Conservation (phyloP, 108 stramenopile genomes). For the Nannochloropsis oceanica region DNA sequence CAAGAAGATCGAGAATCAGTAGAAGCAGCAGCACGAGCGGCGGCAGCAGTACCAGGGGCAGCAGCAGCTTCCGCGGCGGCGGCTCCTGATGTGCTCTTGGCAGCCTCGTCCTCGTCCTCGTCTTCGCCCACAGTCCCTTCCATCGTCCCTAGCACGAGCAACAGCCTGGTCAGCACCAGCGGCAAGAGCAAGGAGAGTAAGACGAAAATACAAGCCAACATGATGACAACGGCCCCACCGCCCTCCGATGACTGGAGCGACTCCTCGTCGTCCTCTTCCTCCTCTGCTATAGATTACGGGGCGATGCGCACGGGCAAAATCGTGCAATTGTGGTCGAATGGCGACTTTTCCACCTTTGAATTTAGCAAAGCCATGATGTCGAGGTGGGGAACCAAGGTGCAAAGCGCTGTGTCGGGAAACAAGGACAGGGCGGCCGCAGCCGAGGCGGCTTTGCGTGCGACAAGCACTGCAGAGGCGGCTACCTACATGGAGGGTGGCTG, state of each 20-base stretch:
- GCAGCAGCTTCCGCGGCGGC: not conserved
- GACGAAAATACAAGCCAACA: not conserved
- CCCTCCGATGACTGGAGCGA: not conserved
- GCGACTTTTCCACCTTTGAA: not conserved
- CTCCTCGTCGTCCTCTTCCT: not conserved
- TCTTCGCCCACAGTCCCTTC: not conserved
- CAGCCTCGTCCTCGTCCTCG: not conserved
- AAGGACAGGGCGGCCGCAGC: not conserved
- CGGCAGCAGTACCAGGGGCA: not conserved
- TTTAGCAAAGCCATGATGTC: not conserved
- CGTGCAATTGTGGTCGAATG: not conserved
- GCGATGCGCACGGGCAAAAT: not conserved
- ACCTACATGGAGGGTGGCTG: not conserved
- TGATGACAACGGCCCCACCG: not conserved
- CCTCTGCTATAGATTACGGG: not conserved
- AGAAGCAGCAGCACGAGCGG: not conserved
- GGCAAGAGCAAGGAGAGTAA: not conserved
- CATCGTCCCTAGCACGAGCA: not conserved
- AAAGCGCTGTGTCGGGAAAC: not conserved
- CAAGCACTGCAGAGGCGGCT: not conserved
- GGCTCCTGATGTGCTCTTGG: not conserved
- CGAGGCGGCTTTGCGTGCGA: not conserved
- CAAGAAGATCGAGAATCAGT: too few relatives aligned
- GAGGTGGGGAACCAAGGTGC: not conserved
- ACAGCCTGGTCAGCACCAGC: not conserved